phyloP scores from a whole-genome alignment of 2,329 filamentous ascomycete genomes.

The Aureobasidium sp. region DNA sequence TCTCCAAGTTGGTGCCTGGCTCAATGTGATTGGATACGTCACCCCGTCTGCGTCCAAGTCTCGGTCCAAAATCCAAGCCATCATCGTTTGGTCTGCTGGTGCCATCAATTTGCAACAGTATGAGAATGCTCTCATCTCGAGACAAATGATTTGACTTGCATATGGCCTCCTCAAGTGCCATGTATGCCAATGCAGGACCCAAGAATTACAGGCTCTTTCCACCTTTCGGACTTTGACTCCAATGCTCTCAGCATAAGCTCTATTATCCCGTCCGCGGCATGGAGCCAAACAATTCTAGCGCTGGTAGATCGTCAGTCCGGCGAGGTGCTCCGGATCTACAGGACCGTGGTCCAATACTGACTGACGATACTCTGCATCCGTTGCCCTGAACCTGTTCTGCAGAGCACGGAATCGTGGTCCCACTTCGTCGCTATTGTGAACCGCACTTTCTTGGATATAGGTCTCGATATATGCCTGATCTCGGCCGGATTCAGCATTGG shows the following conservation, averaged over 20 bases:
- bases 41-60: neutral
- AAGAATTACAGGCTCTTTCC: neutral
- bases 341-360: neutral
- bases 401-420: neutral
- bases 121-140: slow-evolving; percentile 45
- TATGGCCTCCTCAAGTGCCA: neutral
- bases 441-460: neutral
- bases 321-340: neutral
- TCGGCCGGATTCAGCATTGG: neutral
- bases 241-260: too few species aligned
- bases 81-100: slow-evolving; percentile 70
- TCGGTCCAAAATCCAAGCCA: slow-evolving; percentile 56
- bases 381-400: neutral
- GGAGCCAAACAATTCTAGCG: neutral
- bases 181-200: too few species aligned
- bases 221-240: too few species aligned
- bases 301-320: neutral
- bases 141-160: neutral
- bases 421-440: too few species aligned
- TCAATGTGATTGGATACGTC: slow-evolving; percentile 76
- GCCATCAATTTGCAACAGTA: slow-evolving; percentile 65
- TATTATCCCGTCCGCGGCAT: too few species aligned
- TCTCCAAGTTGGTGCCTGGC: slow-evolving; percentile 69
- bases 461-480: neutral
- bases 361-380: neutral